phyloP scores from a whole-genome alignment of 495 filamentous ascomycete species.

The Massariosphaeria phaeospora region DNA sequence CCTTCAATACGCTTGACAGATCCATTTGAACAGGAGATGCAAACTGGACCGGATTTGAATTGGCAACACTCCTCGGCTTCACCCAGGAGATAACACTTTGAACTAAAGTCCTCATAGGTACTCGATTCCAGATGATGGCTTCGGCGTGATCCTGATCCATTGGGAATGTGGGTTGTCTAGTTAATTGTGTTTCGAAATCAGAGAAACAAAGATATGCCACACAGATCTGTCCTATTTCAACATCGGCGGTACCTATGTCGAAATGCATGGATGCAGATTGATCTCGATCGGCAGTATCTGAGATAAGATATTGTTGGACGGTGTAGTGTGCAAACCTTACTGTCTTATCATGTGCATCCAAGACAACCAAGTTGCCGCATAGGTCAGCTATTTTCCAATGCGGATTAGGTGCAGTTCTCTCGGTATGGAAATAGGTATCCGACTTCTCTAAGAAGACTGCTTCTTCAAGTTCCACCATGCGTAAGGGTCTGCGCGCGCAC shows the following conservation, averaged over 20 bases:
- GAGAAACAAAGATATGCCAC: slow-evolving; percentile 4
- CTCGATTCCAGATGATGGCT: neutral
- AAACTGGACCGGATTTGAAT: neutral
- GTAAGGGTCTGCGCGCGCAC: slow-evolving; percentile 26
- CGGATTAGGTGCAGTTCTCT: slow-evolving; percentile 5
- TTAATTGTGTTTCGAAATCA: slow-evolving; percentile 8
- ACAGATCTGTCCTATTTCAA: neutral
- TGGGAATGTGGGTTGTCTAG: neutral
- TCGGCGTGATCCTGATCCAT: neutral
- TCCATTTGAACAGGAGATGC: neutral
- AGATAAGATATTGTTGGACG: slow-evolving; percentile 27
- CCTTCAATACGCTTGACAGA: neutral
- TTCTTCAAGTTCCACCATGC: slow-evolving; percentile 28
- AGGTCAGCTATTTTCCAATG: slow-evolving; percentile 8
- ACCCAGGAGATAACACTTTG: neutral
- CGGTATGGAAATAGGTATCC: slow-evolving; percentile 10
- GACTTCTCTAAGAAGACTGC: slow-evolving; percentile 21
- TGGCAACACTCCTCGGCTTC: neutral
- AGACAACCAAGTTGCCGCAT: slow-evolving; percentile 29
- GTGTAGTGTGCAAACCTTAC: slow-evolving; percentile 32
- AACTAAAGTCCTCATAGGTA: neutral
- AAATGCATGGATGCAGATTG: neutral
- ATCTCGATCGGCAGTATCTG: neutral
- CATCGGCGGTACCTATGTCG: neutral
- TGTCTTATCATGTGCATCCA: slow-evolving; percentile 20